Evolutionary conservation across 345 rosid species (phyloP).

Genomic region (Salix brachista): DNA sequence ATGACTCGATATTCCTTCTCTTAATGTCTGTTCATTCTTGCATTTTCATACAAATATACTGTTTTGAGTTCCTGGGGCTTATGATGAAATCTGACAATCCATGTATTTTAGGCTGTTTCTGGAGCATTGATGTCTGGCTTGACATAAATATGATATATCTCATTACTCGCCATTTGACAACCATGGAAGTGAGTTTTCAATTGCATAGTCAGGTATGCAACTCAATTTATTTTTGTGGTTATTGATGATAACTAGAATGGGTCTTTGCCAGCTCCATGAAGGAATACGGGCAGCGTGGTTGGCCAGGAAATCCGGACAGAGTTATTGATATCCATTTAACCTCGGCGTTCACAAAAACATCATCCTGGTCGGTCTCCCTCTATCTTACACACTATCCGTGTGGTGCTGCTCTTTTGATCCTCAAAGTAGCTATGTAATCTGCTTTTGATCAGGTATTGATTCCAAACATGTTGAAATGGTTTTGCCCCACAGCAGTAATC

Average conservation of each 20-base stretch:
- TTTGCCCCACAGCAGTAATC: slow-evolving; percentile 56
- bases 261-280: slow-evolving; percentile 54
- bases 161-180: slow-evolving; percentile 65
- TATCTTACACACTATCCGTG: not conserved
- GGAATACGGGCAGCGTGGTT: slow-evolving; percentile 66
- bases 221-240: slow-evolving; percentile 4
- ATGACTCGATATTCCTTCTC: not conserved
- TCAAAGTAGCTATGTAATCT: not conserved
- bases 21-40: not conserved
- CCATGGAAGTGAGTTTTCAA: slow-evolving; percentile 58
- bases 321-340: slow-evolving; percentile 62
- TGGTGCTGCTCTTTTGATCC: not conserved
- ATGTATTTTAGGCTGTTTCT: slow-evolving; percentile 38
- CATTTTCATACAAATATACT: not conserved
- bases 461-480: slow-evolving; percentile 68
- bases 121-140: slow-evolving; percentile 54
- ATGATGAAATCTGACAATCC: not conserved
- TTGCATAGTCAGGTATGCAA: not conserved
- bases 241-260: slow-evolving; percentile 4
- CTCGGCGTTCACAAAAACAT: slow-evolving; percentile 55
- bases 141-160: slow-evolving; percentile 62
- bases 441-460: slow-evolving; percentile 63
- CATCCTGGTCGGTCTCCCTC: slow-evolving; percentile 40
- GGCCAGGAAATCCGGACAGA: slow-evolving; percentile 83
- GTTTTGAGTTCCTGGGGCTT: not conserved